phyloP scores from a whole-genome alignment of 495 filamentous ascomycete genomes.

The Beverwykella pulmonaria region DNA sequence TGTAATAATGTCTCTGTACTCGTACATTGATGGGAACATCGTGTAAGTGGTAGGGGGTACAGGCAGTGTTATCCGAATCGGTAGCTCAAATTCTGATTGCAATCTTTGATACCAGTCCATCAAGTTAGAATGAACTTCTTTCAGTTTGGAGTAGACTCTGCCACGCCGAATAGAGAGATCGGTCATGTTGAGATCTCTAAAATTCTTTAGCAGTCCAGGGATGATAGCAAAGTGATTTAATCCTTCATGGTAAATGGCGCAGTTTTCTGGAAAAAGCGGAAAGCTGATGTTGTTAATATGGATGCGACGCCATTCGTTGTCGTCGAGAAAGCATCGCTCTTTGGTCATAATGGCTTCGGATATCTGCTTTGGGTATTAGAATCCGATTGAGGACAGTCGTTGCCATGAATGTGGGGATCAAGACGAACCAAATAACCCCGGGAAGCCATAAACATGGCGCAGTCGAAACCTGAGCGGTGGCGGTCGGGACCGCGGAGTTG shows the following conservation, averaged over 20 bases:
- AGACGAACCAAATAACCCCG: not conserved
- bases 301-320: conserved; percentile 1
- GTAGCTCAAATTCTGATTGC: not conserved
- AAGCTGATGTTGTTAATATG: not conserved
- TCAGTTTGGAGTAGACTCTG: not conserved
- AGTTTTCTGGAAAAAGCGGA: conserved; percentile 5
- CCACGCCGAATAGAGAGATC: not conserved
- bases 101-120: not conserved
- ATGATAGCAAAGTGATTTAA: conserved; percentile 11
- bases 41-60: not conserved
- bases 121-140: not conserved
- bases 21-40: not conserved
- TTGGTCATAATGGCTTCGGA: not conserved
- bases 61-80: not conserved
- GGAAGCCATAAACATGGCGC: conserved; percentile 1
- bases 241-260: not conserved
- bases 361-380: conserved; percentile 7
- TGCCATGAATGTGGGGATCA: not conserved
- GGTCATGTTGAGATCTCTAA: not conserved
- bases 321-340: conserved; percentile 6
- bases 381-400: not conserved
- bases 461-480: not conserved
- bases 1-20: conserved; percentile 2
- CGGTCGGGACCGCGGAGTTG: not conserved
- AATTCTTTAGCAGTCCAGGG: conserved; percentile 4